phyloP scores from a whole-genome alignment of 176 grass and related monocot genomes.

The Eleusine coracana region DNA sequence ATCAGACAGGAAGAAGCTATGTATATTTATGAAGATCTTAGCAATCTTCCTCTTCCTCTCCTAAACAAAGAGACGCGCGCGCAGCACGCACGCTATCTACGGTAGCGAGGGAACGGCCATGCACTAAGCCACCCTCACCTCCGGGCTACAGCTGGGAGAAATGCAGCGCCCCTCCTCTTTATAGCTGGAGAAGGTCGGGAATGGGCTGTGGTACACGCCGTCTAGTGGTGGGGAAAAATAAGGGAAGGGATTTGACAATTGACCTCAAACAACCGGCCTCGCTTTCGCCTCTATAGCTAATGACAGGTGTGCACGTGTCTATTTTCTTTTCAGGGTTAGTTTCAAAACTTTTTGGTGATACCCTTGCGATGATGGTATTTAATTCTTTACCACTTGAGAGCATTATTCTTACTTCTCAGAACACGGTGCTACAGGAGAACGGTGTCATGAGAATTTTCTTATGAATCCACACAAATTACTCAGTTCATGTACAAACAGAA shows the following conservation, averaged over 20 bases:
- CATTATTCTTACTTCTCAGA: slow-evolving; percentile 9
- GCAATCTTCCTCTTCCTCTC: slow-evolving; percentile 22
- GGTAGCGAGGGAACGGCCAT: slow-evolving; percentile 41
- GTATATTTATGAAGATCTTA: slow-evolving; percentile 40
- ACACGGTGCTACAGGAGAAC: neutral
- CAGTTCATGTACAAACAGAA: too few species aligned
- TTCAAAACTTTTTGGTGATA: slow-evolving; percentile 20
- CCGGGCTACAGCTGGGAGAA: slow-evolving; percentile 40
- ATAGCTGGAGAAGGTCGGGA: slow-evolving; percentile 37
- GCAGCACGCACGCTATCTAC: slow-evolving; percentile 19
- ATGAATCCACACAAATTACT: neutral
- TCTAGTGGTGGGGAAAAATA: neutral
- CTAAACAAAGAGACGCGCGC: neutral
- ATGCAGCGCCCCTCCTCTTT: slow-evolving; percentile 28
- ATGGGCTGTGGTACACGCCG: slow-evolving; percentile 10
- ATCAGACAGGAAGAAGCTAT: slow-evolving; percentile 29
- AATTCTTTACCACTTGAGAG: slow-evolving; percentile 26
- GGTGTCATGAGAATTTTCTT: neutral
- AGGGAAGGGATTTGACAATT: slow-evolving; percentile 20
- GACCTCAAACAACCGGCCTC: slow-evolving; percentile 25
- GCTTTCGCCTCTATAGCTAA: slow-evolving; percentile 27
- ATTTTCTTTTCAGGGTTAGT: neutral
- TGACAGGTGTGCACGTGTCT: slow-evolving; percentile 40
- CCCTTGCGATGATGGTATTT: slow-evolving; percentile 33
- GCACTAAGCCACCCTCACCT: slow-evolving; percentile 44